Base-by-base conservation (phyloP, 495 filamentous ascomycete genomes). In the Apiosordaria backusii region DNA sequence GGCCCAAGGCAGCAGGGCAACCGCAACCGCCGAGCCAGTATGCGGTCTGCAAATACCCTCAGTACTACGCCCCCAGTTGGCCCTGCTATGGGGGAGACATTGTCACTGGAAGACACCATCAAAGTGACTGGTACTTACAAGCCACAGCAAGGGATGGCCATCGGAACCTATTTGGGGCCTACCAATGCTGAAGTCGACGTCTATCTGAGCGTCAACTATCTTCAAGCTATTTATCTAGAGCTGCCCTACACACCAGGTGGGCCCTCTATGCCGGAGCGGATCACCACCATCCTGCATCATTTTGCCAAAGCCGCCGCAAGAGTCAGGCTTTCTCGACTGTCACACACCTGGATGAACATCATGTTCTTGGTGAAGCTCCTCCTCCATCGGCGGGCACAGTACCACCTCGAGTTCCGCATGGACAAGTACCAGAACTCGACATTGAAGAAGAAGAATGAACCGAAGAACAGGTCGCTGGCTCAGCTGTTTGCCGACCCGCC, bases 341-440 rank as follows among this genome's bases (percentile, higher is more conserved):
- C 90, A 7, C 90, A 92, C 70, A 91, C 89, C 4, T 93, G 90
- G 90, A 86, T 87, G 45, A 83, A 92, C 35, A 74, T 92, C 19
- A 86, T 84, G 22, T 87, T 84, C 64, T 85, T 85, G 23, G 81
- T 89, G 54, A 72, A 84, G 19, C 77, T 90, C 63, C 82, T 92
- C 54, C 80, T 92, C 1, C 76, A 80, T 21, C 75, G 81, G 25
- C 83, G 86, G 65, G 85, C 84, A 1, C 81, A 85, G 59, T 84
- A 88, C 61, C 84, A 89, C 68, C 75, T 81, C 7, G 72, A 82
- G 50, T 64, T 65, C 19, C 77, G 84, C 21, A 71, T 84, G 70
- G 64, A 71, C 61, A 65, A 68, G n/a, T 65, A 71, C 65, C 61
- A 68, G 13, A 60, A 61, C 40, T 54, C 69, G 0, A 53, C 53